Percentiles rank a stretch among this genome's conserved stretches.
phyloP scores from a whole-genome alignment of 2,329 filamentous ascomycete genomes.

The Claviceps digitariae region DNA sequence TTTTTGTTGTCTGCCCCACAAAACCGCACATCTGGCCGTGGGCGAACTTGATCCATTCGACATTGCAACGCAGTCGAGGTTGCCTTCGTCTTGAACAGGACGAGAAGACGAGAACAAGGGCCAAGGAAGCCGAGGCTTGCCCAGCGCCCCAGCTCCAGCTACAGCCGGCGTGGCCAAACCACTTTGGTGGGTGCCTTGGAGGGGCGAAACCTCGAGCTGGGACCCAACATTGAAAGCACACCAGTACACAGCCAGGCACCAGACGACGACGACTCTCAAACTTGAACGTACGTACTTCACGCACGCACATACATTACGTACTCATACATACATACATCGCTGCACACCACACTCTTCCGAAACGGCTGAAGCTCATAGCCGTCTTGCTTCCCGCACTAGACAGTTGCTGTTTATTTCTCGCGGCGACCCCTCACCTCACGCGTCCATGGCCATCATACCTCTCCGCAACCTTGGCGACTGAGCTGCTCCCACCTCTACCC shows the following conservation, averaged over 20 bases:
- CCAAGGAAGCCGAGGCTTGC: not conserved
- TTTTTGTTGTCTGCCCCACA: not conserved
- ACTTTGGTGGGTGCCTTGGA: slow-evolving; percentile 3
- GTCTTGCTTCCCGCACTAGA: not conserved
- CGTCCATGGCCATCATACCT: slow-evolving; percentile 1
- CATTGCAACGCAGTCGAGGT: not conserved
- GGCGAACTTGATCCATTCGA: not conserved
- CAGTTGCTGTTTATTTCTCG: not conserved
- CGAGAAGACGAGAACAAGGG: too few species aligned
- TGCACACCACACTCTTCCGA: not conserved
- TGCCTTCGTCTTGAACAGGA: not conserved
- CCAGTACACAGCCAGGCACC: not conserved
- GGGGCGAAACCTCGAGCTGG: not conserved
- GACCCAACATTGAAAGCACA: not conserved
- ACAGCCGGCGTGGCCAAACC: slow-evolving; percentile 4
- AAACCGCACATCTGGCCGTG: not conserved
- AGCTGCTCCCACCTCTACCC: not conserved
- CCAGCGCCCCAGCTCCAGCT: not conserved
- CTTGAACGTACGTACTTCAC: too few species aligned
- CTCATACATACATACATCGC: not conserved
- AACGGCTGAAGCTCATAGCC: not conserved
- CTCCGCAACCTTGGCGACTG: slow-evolving; percentile 7
- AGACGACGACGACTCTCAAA: not conserved
- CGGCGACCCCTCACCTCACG: not conserved
- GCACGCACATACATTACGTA: too few species aligned